Evolutionary conservation across 2,329 filamentous ascomycete genomes (phyloP), one percentile per base, ranked within the genome.

Genomic region (Claviceps sorghi): DNA sequence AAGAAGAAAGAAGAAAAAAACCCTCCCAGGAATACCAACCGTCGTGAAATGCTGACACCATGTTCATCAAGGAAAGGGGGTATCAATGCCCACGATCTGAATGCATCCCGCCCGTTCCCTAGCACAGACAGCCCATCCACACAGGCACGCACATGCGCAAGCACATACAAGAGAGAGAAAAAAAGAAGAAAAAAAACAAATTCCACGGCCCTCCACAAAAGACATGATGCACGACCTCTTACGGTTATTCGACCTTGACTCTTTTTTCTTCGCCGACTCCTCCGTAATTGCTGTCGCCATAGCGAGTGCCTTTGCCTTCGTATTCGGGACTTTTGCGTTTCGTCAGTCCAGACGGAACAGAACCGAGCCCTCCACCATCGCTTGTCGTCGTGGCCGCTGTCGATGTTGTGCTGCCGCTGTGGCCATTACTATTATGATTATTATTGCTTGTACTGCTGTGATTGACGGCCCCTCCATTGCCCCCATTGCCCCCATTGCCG

Each of bases 261-360:
- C 77, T 68, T 64, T 80, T 81, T 9, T 73, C 59, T 29, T 80
- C 77, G n/a, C 65, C 67, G 19, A 64, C 64, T 41, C 61, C 58
- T 26, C 75, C 74, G 3, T 68, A 62, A 3, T 11, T 29, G 36
- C 66, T 62, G 2, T 67, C 67, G n/a, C 63, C 65, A 5, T 36
- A 13, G 13, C 34, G 11, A 36, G 13, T 36, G 34, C 34, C 34
- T 15, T 36, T 36, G 11, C 62, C 64, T 49, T 67, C 70, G 38
- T 69, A 67, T 9, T 80, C 78, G 1, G 76, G 76, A 54, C 76
- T 80, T 65, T 80, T 81, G 55, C 78, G 68, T 64, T 80, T 80
- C n/a, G 67, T 62, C 0, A 67, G 13, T 51, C 51, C 45, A 17
- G 26, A 5, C 26, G 26, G 26, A 5, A 26, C 26, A 26, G 48